These are phyloP conservation scores for Trichoderma asperelloides DNA, from an alignment of 495 filamentous ascomycete genomes.

Conservation along the genomic window DNA sequence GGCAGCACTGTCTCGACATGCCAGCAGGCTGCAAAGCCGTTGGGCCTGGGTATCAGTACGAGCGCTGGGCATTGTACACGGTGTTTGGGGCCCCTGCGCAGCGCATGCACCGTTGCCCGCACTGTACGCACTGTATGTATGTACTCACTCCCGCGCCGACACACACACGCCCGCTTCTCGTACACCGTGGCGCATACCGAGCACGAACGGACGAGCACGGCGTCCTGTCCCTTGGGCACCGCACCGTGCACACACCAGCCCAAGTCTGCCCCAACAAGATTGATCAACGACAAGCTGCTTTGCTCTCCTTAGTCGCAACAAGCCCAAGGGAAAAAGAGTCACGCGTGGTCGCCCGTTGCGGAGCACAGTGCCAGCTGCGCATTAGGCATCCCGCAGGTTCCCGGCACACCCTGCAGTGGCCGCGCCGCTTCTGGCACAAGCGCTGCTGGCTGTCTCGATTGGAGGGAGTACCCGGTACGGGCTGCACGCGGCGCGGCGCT, in stretches of 20 bases:
- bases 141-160: no score
- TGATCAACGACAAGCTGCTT: background rate
- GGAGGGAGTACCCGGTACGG: background rate
- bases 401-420: background rate
- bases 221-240: background rate
- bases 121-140: no score
- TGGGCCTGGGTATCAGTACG: background rate
- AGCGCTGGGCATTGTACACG: background rate
- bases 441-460: background rate
- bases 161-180: background rate
- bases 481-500: no score
- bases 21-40: background rate
- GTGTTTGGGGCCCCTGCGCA: conserved; percentile 1
- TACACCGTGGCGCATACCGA: conserved; percentile 4
- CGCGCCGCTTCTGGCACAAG: background rate
- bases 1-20: no score
- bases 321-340: background rate
- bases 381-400: background rate
- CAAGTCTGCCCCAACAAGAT: background rate
- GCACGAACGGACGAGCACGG: background rate
- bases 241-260: background rate
- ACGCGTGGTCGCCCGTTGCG: conserved; percentile 2
- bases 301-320: no score
- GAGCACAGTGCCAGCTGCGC: background rate
- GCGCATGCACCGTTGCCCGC: no score